Base-by-base conservation (phyloP, 495 filamentous ascomycete genomes). In the Xylaria grammica region DNA sequence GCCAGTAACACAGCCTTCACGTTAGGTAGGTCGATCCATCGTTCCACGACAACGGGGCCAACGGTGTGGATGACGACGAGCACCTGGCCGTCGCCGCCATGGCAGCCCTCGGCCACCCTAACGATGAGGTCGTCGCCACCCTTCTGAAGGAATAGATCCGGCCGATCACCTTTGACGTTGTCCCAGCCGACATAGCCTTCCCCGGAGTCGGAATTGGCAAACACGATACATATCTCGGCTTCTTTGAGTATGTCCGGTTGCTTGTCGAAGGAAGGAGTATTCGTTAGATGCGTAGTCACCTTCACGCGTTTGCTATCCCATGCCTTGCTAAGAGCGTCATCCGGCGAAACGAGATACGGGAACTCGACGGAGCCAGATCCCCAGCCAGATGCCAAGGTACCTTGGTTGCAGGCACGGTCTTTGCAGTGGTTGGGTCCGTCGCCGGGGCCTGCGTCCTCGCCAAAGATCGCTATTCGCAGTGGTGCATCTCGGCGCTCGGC, bases 1-100 rank as follows among this genome's bases (percentile, higher is more conserved):
- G 92, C 95, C 56, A 96, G 84, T 9, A 99, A 67, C 1, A 97
- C 87, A 0, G 89, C 93, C 65, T 94, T 91, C 49, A 99, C 82
- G 44, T 84, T 85, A 3, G 91, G 89, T 0, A 90, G 74, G 52
- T 96, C 87, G 65, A 95, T 89, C 91, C 92, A 99, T 26, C 84
- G 77, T 67, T 97, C 95, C 63, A 97, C 72, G 11, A 93, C 75
- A 5, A 96, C 91, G 0, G 95, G 93, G 0, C 95, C 95, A 24
- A 97, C 91, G 2, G 95, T 83, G 74, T 99, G 95, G n/a, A 97
- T 80, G 24, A 97, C 85, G 1, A 97, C 92, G 15, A 97, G 81
- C 10, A 91, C 91, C 42, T 84, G 83, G 19, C 90, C 89, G 29
- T 81, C 77, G 29, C 87, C 89, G 22, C 77, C 76, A 32, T 88